Evolutionary conservation across 805 yeast species (phyloP), one percentile per base, ranked within the genome.

Genomic region (Starmerella lactis-condensi): DNA sequence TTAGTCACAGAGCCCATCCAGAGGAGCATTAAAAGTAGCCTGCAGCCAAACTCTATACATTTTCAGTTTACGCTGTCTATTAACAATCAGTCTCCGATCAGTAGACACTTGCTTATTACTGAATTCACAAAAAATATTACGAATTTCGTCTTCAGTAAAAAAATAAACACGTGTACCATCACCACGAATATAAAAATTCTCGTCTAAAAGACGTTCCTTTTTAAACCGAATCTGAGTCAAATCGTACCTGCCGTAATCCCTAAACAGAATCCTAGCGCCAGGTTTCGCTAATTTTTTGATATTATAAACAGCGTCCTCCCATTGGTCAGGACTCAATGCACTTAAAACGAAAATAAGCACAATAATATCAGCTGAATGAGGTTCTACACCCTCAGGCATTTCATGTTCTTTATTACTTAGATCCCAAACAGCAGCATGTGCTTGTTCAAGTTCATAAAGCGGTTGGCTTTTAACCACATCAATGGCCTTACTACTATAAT

Each of bases 21-120:
- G n/a, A n/a, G n/a, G n/a, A n/a, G n/a, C n/a, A n/a, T n/a, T n/a
- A 35, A 85, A 85, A 17, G 79, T 82, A 1, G 89, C 96, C 57
- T 89, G 98, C 34, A 89, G 57, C 98, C 98, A 89, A 36, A 82
- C 78, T 47, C 98, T 64, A 52, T 79, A 89, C 98, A 89, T 89
- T 56, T 89, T 89, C 41, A 89, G 57, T 52, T 76, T 76, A 50
- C 85, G 74, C 56, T 85, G 83, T 47, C 98, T 65, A 52, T 89
- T 89, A 16, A 89, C 95, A 41, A 89, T 60, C 44, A 89, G 60
- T 45, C 98, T 61, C 51, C 94, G 67, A 57, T 89, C 98, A 1
- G 92, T 76, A 1, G 78, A 96, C 24, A 89, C 74, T 50, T 66
- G 74, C 24, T 60, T 65, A 40, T 77, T 85, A n/a, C 48, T 52